These are phyloP conservation scores for Penicillium sp. DNA, from an alignment of 2,329 filamentous ascomycete genomes.

Conservation along the genomic window DNA sequence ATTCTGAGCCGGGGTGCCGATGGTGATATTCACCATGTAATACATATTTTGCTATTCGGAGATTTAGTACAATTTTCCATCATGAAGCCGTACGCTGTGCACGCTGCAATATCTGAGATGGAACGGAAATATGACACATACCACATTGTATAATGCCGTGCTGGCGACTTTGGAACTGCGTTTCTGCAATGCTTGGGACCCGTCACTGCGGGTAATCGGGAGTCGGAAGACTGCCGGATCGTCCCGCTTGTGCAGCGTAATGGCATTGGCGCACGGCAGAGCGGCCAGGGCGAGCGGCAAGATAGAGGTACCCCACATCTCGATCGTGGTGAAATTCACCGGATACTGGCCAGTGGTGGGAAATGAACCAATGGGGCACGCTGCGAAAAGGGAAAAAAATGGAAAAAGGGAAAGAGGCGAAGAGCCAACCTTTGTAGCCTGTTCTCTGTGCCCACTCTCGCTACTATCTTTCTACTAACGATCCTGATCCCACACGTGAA, in stretches of 20 bases:
- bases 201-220: conserved; percentile 4
- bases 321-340: too few species aligned
- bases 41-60: background rate
- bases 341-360: background rate
- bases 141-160: background rate
- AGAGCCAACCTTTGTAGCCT: background rate
- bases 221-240: conserved; percentile 9
- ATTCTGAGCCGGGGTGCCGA: conserved; percentile 55
- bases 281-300: conserved; percentile 8
- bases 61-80: background rate
- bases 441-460: background rate
- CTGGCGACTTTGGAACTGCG: background rate
- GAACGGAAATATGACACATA: background rate
- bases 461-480: background rate
- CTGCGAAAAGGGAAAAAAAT: background rate
- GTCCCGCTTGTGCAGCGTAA: conserved; percentile 11
- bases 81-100: background rate
- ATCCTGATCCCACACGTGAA: background rate
- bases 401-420: too few species aligned
- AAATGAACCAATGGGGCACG: background rate
- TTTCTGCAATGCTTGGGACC: background rate
- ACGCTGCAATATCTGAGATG: background rate
- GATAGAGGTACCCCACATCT: background rate
- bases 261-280: conserved; percentile 8
- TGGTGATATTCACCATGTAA: conserved; percentile 1